These are phyloP conservation scores for Sphaerostilbella broomeana DNA, from an alignment of 2,329 filamentous ascomycete genomes.

Conservation along the genomic window DNA sequence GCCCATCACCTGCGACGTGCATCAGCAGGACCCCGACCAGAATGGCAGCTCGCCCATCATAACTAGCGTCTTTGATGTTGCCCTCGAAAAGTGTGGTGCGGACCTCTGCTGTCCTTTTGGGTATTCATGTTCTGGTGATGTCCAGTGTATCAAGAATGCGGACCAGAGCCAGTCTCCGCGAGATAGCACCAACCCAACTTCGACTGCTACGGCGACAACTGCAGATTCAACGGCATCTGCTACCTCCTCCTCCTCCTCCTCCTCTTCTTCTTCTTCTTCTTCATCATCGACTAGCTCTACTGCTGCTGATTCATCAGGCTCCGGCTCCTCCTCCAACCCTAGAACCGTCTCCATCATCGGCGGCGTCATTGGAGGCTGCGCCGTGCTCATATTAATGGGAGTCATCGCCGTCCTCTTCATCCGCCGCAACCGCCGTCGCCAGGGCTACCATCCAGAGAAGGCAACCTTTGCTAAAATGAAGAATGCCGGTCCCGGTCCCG, in stretches of 20 bases:
- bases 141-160: constrained; percentile 44
- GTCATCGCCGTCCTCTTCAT: constrained; percentile 36
- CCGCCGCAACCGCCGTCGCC: constrained; percentile 22
- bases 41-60: constrained; percentile 57
- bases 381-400: constrained; percentile 35
- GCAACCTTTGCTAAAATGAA: constrained; percentile 16
- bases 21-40: constrained; percentile 50
- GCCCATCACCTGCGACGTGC: constrained; percentile 58
- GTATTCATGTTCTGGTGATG: constrained; percentile 52
- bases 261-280: neutral
- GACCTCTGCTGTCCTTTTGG: constrained; percentile 65
- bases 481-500: constrained; percentile 17
- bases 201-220: constrained; percentile 18
- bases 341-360: constrained; percentile 37
- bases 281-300: constrained; percentile 13
- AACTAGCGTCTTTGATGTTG: constrained; percentile 53
- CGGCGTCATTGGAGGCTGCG: constrained; percentile 41
- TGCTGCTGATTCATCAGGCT: constrained; percentile 5
- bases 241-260: constrained; percentile 10
- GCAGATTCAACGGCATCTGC: constrained; percentile 18
- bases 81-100: constrained; percentile 50
- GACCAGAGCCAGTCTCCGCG: constrained; percentile 42
- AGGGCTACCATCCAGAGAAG: constrained; percentile 12
- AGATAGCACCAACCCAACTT: constrained; percentile 18
- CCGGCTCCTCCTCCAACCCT: constrained; percentile 18